phyloP scores from a whole-genome alignment of 192 early-diverging fungal genomes.

The Piromyces finnis region DNA sequence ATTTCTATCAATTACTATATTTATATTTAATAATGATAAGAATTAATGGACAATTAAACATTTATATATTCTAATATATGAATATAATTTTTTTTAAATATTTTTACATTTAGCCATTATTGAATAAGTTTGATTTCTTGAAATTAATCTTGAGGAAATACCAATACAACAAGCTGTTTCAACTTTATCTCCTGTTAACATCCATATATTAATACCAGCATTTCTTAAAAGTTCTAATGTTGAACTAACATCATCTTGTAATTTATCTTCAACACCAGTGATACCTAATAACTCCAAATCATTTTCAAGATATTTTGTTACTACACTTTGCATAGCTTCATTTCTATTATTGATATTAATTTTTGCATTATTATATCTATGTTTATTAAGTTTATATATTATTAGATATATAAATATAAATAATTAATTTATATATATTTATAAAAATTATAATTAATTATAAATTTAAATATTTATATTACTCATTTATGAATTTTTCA shows the following conservation, averaged over 20 bases:
- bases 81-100: no score
- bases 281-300: slow-evolving; percentile 80
- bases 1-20: slow-evolving; percentile 11
- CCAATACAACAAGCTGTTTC: slow-evolving; percentile 94
- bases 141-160: slow-evolving; percentile 73
- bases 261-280: slow-evolving; percentile 89
- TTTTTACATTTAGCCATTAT: slow-evolving; percentile 51
- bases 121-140: slow-evolving; percentile 71
- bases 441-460: no score
- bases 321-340: slow-evolving; percentile 40
- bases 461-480: no score
- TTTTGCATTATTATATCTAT: slow-evolving; percentile 50
- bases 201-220: slow-evolving; percentile 88
- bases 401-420: no score
- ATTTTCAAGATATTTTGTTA: slow-evolving; percentile 52
- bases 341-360: slow-evolving; percentile 52
- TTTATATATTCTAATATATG: no score
- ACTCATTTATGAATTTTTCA: slow-evolving; percentile 6
- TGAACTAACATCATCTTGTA: slow-evolving; percentile 79
- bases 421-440: no score
- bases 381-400: no score
- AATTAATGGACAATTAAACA: no score
- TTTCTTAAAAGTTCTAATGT: slow-evolving; percentile 79
- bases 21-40: no score
- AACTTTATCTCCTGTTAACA: slow-evolving; percentile 95